Evolutionary conservation across 495 filamentous ascomycete species (phyloP).

Genomic region (Astrothelium macrocarpum): DNA sequence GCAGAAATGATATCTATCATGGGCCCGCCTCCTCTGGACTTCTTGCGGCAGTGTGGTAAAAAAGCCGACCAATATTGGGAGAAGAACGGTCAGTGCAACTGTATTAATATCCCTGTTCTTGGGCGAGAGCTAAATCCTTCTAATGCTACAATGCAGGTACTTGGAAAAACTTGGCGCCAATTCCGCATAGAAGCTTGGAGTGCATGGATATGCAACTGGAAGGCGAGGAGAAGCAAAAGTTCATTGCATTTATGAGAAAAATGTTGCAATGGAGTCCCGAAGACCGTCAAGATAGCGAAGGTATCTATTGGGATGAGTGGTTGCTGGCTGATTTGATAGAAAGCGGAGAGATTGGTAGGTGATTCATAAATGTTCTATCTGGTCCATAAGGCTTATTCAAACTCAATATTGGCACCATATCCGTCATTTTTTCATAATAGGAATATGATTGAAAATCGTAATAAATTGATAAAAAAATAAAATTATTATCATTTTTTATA

Average conservation of each 20-base stretch:
- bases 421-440: too few relatives aligned
- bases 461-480: too few relatives aligned
- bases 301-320: conserved; percentile 13
- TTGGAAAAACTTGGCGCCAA: conserved; percentile 7
- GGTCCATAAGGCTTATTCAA: neutral
- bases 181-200: conserved; percentile 16
- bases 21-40: conserved; percentile 26
- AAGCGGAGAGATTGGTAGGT: neutral
- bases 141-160: neutral
- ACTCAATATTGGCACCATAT: too few relatives aligned
- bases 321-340: conserved; percentile 10
- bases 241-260: conserved; percentile 21
- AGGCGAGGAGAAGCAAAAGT: conserved; percentile 18
- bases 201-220: conserved; percentile 20
- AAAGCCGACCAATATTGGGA: conserved; percentile 8
- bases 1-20: conserved; percentile 30
- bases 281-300: conserved; percentile 14
- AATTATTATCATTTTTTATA: too few relatives aligned
- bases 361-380: neutral
- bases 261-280: conserved; percentile 23
- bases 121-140: neutral
- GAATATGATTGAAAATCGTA: too few relatives aligned
- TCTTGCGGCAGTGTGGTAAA: conserved; percentile 15
- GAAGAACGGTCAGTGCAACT: conserved; percentile 12
- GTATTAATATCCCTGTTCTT: neutral